Percentiles rank a stretch among this genome's conserved stretches.
phyloP scores from a whole-genome alignment of 805 yeast species.

The Hanseniaspora hatyaiensis region DNA sequence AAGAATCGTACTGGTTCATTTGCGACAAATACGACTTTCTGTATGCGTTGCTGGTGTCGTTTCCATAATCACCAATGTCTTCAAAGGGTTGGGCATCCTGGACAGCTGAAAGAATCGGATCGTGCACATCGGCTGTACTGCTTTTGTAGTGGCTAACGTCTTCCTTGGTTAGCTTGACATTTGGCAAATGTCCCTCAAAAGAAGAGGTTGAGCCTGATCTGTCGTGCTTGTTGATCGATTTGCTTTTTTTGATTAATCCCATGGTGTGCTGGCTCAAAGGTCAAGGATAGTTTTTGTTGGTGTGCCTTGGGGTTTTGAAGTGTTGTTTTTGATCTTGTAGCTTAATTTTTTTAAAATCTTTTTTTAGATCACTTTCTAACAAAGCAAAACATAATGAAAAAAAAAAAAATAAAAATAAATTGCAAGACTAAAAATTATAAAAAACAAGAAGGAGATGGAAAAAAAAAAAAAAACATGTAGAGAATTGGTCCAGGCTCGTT shows the following conservation, averaged over 20 bases:
- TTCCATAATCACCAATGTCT: constrained; percentile 34
- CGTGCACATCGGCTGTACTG: constrained; percentile 62
- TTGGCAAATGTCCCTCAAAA: constrained; percentile 24
- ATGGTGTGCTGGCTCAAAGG: constrained; percentile 22
- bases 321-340: too few relatives aligned
- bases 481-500: too few relatives aligned
- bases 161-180: constrained; percentile 37
- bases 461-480: too few relatives aligned
- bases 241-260: constrained; percentile 38
- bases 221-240: constrained; percentile 25
- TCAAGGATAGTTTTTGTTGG: background rate
- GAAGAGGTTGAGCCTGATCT: constrained; percentile 21
- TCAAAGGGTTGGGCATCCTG: constrained; percentile 95
- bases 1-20: constrained; percentile 18
- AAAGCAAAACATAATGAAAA: background rate
- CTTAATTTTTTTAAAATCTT: background rate
- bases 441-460: too few relatives aligned
- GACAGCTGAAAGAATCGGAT: constrained; percentile 86
- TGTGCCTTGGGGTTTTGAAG: background rate
- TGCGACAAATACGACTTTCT: constrained; percentile 30
- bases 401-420: too few relatives aligned
- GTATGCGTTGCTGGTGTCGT: constrained; percentile 24
- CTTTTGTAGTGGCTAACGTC: constrained; percentile 48
- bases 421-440: too few relatives aligned
- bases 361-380: background rate